Percentiles rank a stretch among this genome's conserved stretches.
These are phyloP conservation scores for Eucalyptus camaldulensis DNA, from an alignment of 345 rosid genomes.

Conservation along the genomic window DNA sequence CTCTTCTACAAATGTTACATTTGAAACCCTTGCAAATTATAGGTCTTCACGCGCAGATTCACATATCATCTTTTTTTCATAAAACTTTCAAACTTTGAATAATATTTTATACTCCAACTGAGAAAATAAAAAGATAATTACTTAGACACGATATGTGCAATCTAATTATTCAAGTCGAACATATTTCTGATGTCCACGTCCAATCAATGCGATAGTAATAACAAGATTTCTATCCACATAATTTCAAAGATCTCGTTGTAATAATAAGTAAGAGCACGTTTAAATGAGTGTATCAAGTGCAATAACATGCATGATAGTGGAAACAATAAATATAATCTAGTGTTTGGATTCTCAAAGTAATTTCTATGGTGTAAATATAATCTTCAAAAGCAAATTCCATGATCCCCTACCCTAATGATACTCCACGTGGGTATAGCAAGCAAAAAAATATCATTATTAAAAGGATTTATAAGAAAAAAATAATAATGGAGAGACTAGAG, in stretches of 20 bases:
- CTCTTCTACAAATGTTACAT: no score
- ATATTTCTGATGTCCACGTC: not conserved
- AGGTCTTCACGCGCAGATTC: not conserved
- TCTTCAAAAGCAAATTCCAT: no score
- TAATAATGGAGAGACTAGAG: rapidly evolving
- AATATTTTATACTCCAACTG: not conserved
- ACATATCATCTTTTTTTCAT: no score
- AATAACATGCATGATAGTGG: not conserved
- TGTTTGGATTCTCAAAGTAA: not conserved
- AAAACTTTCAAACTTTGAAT: not conserved
- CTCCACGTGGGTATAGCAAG: not conserved
- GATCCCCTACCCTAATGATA: not conserved
- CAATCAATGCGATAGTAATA: no score
- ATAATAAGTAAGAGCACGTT: no score
- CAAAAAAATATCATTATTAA: not conserved
- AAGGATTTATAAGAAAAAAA: no score
- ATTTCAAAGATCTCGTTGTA: not conserved
- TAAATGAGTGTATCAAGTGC: not conserved
- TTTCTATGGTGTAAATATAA: no score
- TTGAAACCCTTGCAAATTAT: no score
- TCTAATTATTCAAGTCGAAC: not conserved
- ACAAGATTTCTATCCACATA: not conserved
- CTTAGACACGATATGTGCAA: rapidly evolving
- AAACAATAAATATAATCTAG: no score
- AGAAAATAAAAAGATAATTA: no score